A percentile compares a stretch with the other conserved stretches of the same genome.
Conservation (phyloP, 345 rosid species). For the Aethionema arabicum region DNA sequence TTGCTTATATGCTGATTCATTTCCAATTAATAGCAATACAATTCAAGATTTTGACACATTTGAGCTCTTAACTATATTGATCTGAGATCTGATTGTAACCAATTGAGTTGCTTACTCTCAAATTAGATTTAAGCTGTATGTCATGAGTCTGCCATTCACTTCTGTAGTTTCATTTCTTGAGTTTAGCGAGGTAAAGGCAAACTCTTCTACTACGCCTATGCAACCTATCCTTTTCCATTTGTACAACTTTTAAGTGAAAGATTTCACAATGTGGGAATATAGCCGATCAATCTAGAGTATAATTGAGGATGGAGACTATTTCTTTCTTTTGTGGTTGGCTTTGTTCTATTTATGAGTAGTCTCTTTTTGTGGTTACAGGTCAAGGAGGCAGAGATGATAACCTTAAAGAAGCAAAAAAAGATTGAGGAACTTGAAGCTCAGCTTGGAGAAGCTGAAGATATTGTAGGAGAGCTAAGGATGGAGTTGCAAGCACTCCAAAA, state of each 20-base stretch:
- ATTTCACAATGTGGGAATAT: background rate
- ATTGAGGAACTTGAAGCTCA: conserved; percentile 89
- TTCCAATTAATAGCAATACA: background rate
- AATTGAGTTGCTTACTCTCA: background rate
- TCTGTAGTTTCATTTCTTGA: background rate
- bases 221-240: background rate
- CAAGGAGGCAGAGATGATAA: conserved; percentile 60
- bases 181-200: background rate
- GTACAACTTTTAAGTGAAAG: background rate
- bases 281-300: conserved; percentile 7
- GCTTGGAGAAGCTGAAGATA: conserved; percentile 86
- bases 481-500: conserved; percentile 64
- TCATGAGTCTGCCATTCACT: conserved; percentile 4
- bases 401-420: conserved; percentile 53
- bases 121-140: background rate
- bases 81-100: background rate
- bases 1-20: conserved; percentile 3
- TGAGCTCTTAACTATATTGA: background rate
- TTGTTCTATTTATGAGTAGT: background rate
- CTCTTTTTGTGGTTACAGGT: conserved; percentile 44
- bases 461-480: conserved; percentile 74
- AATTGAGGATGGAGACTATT: background rate
- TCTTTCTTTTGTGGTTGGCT: conserved; percentile 17
- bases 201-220: background rate
- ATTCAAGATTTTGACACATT: conserved; percentile 1